Evolutionary conservation across 2,329 filamentous ascomycete genomes (phyloP).

Genomic region (Trichophyton verrucosum): DNA sequence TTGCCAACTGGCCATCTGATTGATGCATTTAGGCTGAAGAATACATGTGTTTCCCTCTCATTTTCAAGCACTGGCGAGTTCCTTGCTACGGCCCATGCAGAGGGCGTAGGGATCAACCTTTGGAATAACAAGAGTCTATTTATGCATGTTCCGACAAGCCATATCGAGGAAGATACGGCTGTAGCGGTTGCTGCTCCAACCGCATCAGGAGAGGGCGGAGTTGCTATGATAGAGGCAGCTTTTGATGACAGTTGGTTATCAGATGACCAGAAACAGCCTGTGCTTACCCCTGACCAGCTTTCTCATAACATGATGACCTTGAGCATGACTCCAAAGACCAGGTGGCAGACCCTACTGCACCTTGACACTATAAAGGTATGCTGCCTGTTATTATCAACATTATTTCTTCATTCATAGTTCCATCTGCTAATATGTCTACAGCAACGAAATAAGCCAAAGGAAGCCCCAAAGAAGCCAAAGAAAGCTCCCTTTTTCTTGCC

Average conservation of each 20-base stretch:
- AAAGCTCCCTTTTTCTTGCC: slow-evolving; percentile 94
- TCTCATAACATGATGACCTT: slow-evolving; percentile 73
- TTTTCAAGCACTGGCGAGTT: slow-evolving; percentile 89
- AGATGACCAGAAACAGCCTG: slow-evolving; percentile 40
- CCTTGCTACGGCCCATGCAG: slow-evolving; percentile 75
- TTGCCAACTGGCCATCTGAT: slow-evolving; percentile 90
- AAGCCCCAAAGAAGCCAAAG: slow-evolving; percentile 80
- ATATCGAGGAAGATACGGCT: slow-evolving; percentile 68
- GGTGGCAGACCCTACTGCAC: slow-evolving; percentile 90
- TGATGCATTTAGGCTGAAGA: slow-evolving; percentile 71
- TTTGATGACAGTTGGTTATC: slow-evolving; percentile 47
- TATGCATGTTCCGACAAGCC: slow-evolving; percentile 71
- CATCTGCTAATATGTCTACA: slow-evolving; percentile 26
- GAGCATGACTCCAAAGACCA: slow-evolving; percentile 74
- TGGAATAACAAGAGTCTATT: slow-evolving; percentile 95
- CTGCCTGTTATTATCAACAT: neutral
- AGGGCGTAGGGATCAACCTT: slow-evolving; percentile 74
- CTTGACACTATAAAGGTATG: slow-evolving; percentile 64
- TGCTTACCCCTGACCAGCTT: slow-evolving; percentile 59
- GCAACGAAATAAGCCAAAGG: slow-evolving; percentile 85
- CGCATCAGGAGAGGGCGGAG: slow-evolving; percentile 68
- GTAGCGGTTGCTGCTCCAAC: slow-evolving; percentile 55
- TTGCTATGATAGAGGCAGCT: slow-evolving; percentile 62
- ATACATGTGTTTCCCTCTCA: slow-evolving; percentile 67
- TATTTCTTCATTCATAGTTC: neutral